Evolutionary conservation across 768 basidiomycete genomes (phyloP).

Genomic region (Trametes coccinea): DNA sequence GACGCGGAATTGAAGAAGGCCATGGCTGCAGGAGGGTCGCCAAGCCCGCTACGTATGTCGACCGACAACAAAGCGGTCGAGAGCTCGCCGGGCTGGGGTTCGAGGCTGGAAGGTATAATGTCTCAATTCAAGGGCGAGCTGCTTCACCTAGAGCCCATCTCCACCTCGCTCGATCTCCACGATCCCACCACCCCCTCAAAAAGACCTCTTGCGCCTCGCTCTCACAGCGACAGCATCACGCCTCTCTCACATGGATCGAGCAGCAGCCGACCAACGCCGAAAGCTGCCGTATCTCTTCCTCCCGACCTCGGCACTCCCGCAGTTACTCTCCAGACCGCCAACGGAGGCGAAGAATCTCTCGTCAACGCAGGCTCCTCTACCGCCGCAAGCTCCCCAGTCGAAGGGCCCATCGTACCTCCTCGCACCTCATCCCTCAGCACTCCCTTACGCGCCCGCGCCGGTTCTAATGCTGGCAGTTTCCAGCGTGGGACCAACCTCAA

Average conservation of each 20-base stretch:
- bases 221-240: conserved; percentile 27
- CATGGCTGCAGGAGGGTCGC: conserved; percentile 36
- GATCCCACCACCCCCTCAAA: conserved; percentile 64
- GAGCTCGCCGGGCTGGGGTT: conserved; percentile 41
- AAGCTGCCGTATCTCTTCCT: conserved; percentile 17
- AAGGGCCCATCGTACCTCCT: conserved; percentile 46
- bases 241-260: conserved; percentile 11
- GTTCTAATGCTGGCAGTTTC: conserved; percentile 20
- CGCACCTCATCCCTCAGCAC: conserved; percentile 48
- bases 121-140: conserved; percentile 75
- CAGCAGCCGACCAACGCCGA: conserved; percentile 13
- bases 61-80: conserved; percentile 39
- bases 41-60: conserved; percentile 40
- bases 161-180: conserved; percentile 56
- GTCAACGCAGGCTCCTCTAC: conserved; percentile 17
- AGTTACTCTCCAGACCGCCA: conserved; percentile 26
- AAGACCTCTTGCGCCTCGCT: conserved; percentile 31
- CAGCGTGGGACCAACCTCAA: conserved; percentile 23
- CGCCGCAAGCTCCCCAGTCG: conserved; percentile 26
- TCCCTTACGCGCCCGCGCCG: conserved; percentile 24
- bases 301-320: conserved; percentile 22
- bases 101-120: conserved; percentile 60
- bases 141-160: conserved; percentile 61
- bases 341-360: conserved; percentile 22
- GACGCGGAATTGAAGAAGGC: conserved; percentile 58